Evolutionary conservation across 1,284 basidiomycete genomes (phyloP), one percentile per base, ranked within the genome.

Genomic region (Omphalotus olearius): DNA sequence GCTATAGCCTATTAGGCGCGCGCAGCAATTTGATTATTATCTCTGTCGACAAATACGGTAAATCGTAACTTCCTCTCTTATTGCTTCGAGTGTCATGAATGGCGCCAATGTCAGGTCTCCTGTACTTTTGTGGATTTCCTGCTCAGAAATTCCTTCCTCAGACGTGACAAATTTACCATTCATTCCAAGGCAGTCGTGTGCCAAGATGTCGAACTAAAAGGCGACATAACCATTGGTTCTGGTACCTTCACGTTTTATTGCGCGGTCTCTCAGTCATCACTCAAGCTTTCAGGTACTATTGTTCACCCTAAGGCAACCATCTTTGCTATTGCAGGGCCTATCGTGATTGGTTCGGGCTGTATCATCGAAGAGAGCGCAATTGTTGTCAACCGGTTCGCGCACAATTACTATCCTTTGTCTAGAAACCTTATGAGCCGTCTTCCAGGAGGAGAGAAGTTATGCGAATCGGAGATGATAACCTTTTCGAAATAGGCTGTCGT

Each of bases 301-400:
- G 82, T 99, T n/a, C 95, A 98, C 60, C 95, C 96, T 0, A 91
- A 92, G 64, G 91, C 91, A 0, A 90, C 88, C 26, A 88, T 98
- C 56, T 87, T 94, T 56, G 93, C 93, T 6, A 82, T 91, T 40
- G 84, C 83, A 4, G 93, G 91, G 0, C 86, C 92, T 2, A 93
- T 98, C 56, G 75, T 91, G 42, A 87, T 98, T 44, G 96, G 93
- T 6, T 75, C 82, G 20, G 82, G 88, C 50, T 95, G 92, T 65
- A 91, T 98, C 60, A 82, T 99, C 49, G 96, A 98, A 64, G 96
- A 98, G 67, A 79, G 80, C 6, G 89, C 83, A 2, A 85, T 93
- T 58, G 84, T 98, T 55, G 85, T 95, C 52, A 96, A 97, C 66
- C 76, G 88, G 79, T 87, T 57, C 47, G 68, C 57, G n/a, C 23